A percentile compares a stretch with the other conserved stretches of the same genome.
Conservation (phyloP, 2,329 filamentous ascomycete species). For the Ophiosphaerella korrae region DNA sequence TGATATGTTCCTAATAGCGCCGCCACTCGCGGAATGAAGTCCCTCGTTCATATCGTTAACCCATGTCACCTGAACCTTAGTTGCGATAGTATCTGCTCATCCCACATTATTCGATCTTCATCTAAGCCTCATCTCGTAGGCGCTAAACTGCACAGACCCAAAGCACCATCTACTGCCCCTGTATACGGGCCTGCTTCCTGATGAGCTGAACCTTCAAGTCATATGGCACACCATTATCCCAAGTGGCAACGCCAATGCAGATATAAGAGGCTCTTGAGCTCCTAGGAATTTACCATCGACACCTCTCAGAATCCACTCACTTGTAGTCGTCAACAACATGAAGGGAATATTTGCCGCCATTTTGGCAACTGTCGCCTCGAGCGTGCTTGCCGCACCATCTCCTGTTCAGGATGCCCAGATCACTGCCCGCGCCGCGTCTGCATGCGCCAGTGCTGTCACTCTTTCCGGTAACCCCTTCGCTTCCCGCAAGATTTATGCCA, state of each 20-base stretch:
- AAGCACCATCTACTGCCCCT: slow-evolving; percentile 32
- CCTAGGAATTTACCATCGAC: slow-evolving; percentile 23
- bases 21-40: slow-evolving; percentile 23
- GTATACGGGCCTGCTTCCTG: slow-evolving; percentile 46
- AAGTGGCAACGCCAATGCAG: slow-evolving; percentile 10
- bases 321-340: slow-evolving; percentile 34
- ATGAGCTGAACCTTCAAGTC: slow-evolving; percentile 20
- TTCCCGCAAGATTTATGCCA: slow-evolving; percentile 57
- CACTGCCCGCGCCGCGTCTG: slow-evolving; percentile 37
- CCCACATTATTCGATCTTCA: slow-evolving; percentile 29
- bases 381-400: slow-evolving; percentile 42
- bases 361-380: slow-evolving; percentile 42
- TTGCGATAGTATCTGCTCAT: slow-evolving; percentile 30
- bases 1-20: slow-evolving; percentile 14
- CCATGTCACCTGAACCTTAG: slow-evolving; percentile 28
- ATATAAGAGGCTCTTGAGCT: slow-evolving; percentile 39
- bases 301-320: slow-evolving; percentile 22
- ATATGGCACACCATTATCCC: slow-evolving; percentile 8
- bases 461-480: slow-evolving; percentile 60
- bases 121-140: slow-evolving; percentile 39
- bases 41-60: slow-evolving; percentile 11
- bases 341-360: slow-evolving; percentile 42
- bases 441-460: slow-evolving; percentile 44
- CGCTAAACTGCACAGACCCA: slow-evolving; percentile 35
- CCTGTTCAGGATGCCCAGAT: slow-evolving; percentile 41